phyloP scores from a whole-genome alignment of 306 rosid species.

The Pachyrhizus erosus region DNA sequence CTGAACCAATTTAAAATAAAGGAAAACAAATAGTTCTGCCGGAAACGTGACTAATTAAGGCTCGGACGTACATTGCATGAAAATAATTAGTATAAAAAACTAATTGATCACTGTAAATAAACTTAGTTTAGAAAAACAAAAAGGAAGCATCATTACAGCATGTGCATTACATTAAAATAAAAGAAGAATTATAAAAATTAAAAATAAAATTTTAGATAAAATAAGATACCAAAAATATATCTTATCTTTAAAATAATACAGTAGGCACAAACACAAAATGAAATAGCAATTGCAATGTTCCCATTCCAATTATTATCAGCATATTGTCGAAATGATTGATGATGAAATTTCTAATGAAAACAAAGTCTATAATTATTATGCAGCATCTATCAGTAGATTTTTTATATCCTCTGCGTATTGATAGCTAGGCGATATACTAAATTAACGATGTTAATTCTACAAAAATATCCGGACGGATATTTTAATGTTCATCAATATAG shows the following conservation, averaged over 20 bases:
- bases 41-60: neutral
- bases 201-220: too few species aligned
- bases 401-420: neutral
- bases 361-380: neutral
- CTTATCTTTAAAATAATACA: too few species aligned
- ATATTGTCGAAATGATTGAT: neutral
- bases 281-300: neutral
- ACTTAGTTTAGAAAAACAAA: neutral
- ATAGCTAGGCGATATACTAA: neutral
- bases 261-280: neutral
- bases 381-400: neutral
- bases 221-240: too few species aligned
- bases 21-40: neutral
- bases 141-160: neutral
- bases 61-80: neutral
- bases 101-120: neutral
- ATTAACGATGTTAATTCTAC: neutral
- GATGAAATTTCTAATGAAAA: neutral
- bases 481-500: neutral
- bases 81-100: neutral
- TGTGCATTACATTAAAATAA: neutral
- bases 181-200: too few species aligned
- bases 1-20: neutral
- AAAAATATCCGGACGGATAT: neutral
- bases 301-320: conserved; percentile 8